Percentiles rank a stretch among this genome's conserved stretches.
phyloP scores from a whole-genome alignment of 306 rosid genomes.

The Medicago truncatula region MtrunA17r5.0-ANR NC_053044.1:2597001-2597500 shows the following conservation, averaged over 20 bases:
- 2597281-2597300: slow-evolving; percentile 56
- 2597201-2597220: slow-evolving; percentile 44
- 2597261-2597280: slow-evolving; percentile 45
- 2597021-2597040: neutral
- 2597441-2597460: neutral
- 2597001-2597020: neutral
- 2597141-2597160: slow-evolving; percentile 52
- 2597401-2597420: slow-evolving; percentile 62
- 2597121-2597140: slow-evolving; percentile 42
- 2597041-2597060: neutral
- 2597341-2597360: slow-evolving; percentile 47
- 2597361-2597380: slow-evolving; percentile 57
- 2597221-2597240: slow-evolving; percentile 40
- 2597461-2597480: slow-evolving; percentile 45
- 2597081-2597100: slow-evolving; percentile 76
- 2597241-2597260: slow-evolving; percentile 44
- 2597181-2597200: slow-evolving; percentile 61
- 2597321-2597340: slow-evolving; percentile 49
- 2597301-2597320: slow-evolving; percentile 55
- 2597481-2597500: slow-evolving; percentile 53
- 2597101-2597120: slow-evolving; percentile 58
- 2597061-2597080: slow-evolving; percentile 56
- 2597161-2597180: slow-evolving; percentile 68
- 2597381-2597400: slow-evolving; percentile 71
- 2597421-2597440: slow-evolving; percentile 4